phyloP scores from a whole-genome alignment of 805 yeast species.

The Metschnikowia rubicola region DNA sequence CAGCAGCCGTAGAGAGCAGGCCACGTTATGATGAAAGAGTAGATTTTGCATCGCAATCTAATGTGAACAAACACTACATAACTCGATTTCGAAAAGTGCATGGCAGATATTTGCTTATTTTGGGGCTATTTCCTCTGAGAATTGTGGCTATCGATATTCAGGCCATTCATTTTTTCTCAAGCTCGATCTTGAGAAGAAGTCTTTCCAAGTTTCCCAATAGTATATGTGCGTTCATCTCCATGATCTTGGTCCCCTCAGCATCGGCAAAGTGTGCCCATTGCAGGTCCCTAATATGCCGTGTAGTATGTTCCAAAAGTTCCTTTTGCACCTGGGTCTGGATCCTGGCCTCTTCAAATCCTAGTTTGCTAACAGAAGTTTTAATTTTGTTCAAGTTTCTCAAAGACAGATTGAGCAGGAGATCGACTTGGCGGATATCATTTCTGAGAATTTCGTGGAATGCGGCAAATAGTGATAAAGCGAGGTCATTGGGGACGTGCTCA shows the following conservation, averaged over 20 bases:
- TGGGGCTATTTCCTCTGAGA: too few species aligned
- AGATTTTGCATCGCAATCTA: too few species aligned
- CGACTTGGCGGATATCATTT: background rate
- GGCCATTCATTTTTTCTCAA: background rate
- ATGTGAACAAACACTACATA: too few species aligned
- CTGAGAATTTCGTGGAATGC: background rate
- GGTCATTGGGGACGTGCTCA: background rate
- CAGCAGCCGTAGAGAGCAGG: too few species aligned
- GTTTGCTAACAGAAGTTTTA: background rate
- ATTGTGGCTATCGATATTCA: too few species aligned
- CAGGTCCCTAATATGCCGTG: background rate
- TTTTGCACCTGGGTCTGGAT: background rate
- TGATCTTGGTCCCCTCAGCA: background rate
- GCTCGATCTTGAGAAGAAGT: background rate
- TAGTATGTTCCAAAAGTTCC: background rate
- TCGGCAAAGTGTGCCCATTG: constrained; percentile 1
- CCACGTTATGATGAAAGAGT: too few species aligned
- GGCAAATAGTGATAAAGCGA: background rate
- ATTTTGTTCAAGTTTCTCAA: background rate
- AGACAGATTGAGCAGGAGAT: background rate
- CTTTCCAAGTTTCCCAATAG: background rate
- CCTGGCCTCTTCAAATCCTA: background rate
- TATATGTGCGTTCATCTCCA: background rate
- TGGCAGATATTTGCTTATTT: too few species aligned
- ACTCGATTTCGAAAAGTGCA: too few species aligned